These are phyloP conservation scores for Hypoxylon sp. DNA, from an alignment of 2,329 filamentous ascomycete genomes.

Conservation along the genomic window DNA sequence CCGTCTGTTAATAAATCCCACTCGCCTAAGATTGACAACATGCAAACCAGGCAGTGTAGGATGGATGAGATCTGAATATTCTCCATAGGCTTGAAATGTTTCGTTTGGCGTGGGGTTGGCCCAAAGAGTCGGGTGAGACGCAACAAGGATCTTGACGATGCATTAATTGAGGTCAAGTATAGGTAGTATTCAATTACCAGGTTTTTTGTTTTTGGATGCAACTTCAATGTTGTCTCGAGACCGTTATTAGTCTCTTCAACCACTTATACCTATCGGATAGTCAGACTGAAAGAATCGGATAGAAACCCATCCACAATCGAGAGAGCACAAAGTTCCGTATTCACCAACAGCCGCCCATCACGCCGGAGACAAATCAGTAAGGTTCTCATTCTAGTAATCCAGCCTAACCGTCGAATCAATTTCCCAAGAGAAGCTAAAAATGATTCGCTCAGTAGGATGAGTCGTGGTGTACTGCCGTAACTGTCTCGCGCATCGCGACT, in stretches of 20 bases:
- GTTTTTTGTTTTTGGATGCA: neutral
- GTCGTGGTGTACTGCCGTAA: constrained; percentile 45
- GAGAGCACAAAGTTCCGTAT: neutral
- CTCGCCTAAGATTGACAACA: constrained; percentile 22
- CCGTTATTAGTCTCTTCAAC: neutral
- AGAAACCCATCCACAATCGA: neutral
- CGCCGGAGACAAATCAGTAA: neutral
- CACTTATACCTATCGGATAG: neutral
- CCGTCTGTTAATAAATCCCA: neutral
- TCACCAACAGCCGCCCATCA: neutral
- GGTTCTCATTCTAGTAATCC: constrained; percentile 1
- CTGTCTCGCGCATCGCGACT: constrained; percentile 63
- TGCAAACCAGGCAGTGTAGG: constrained; percentile 3
- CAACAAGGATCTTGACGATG: constrained; percentile 34
- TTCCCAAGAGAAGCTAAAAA: neutral
- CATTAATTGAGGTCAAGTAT: constrained; percentile 10
- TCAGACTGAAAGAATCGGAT: neutral
- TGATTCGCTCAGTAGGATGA: constrained; percentile 21
- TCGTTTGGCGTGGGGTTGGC: constrained; percentile 38
- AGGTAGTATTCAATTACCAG: constrained; percentile 11
- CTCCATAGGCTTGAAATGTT: constrained; percentile 11
- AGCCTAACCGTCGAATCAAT: neutral
- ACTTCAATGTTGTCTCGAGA: constrained; percentile 8
- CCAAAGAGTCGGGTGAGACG: constrained; percentile 43
- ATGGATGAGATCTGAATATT: constrained; percentile 8